phyloP scores from a whole-genome alignment of 495 filamentous ascomycete genomes.

The Cairneyella variabilis region DNA sequence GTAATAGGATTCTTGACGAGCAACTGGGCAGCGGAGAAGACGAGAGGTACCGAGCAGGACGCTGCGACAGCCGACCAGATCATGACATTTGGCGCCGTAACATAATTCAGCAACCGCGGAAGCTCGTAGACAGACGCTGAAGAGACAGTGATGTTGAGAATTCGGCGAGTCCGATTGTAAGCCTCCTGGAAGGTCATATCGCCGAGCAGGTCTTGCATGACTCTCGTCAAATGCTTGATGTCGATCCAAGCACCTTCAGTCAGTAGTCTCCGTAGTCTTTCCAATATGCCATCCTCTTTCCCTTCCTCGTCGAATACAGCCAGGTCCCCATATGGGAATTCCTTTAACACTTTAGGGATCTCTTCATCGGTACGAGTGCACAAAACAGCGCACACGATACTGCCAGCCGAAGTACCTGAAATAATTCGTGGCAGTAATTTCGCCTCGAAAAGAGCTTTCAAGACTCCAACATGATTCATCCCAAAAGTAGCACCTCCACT shows the following conservation, averaged over 20 bases:
- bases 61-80: slow-evolving; percentile 96
- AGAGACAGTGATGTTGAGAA: slow-evolving; percentile 91
- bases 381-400: slow-evolving; percentile 82
- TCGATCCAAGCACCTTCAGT: slow-evolving; percentile 82
- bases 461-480: slow-evolving; percentile 94
- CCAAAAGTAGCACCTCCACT: slow-evolving; percentile 93
- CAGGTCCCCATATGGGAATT: slow-evolving; percentile 78
- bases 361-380: slow-evolving; percentile 85
- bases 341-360: slow-evolving; percentile 64
- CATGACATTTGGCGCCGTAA: slow-evolving; percentile 88
- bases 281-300: slow-evolving; percentile 61
- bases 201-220: slow-evolving; percentile 75
- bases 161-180: slow-evolving; percentile 85
- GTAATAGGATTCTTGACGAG: slow-evolving; percentile 84
- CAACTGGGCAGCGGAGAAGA: slow-evolving; percentile 72
- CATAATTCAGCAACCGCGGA: slow-evolving; percentile 83
- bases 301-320: slow-evolving; percentile 76
- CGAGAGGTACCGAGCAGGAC: slow-evolving; percentile 87
- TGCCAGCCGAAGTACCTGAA: slow-evolving; percentile 90
- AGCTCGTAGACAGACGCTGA: slow-evolving; percentile 84
- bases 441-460: slow-evolving; percentile 76
- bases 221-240: slow-evolving; percentile 70
- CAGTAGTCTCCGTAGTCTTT: slow-evolving; percentile 69
- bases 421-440: slow-evolving; percentile 84
- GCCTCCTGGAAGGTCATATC: slow-evolving; percentile 94